Evolutionary conservation across 2,329 filamentous ascomycete genomes (phyloP), one percentile per base, ranked within the genome.

Genomic region (Falciphora oryzae): DNA sequence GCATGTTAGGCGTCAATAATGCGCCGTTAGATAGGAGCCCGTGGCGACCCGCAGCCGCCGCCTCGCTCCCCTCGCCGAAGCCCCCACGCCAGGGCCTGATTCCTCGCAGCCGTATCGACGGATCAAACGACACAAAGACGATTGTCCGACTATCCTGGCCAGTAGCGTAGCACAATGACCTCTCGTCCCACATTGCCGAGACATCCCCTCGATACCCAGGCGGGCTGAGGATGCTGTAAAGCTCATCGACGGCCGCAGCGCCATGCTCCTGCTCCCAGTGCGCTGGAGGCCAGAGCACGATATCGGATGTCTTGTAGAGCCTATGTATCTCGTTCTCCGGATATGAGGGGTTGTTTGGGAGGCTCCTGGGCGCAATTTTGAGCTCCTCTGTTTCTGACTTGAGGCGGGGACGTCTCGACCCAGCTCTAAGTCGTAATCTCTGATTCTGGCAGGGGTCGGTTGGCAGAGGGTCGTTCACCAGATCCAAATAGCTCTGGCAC

Each of bases 401-500:
- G 5, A 50, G 18, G 56, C 62, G 74, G 10, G 74, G 68, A 22
- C 72, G 75, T 57, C 83, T 76, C 35, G 79, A 77, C 3, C 81
- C 80, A 8, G 72, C 72, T 4, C 73, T 70, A 13, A 83, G 75
- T 31, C 83, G 78, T 5, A 90, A 74, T 5, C 81, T 79, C 16
- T 85, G 73, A 25, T 76, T 66, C 8, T 38, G 57, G 62, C 75
- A 75, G 4, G 72, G 66, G n/a, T 73, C 68, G 3, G 68, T 65
- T 1, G 71, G 67, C 38, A 72, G 61, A 3, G 80, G 74, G 66
- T 84, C 80, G 66, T 87, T 79, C 7, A 88, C 81, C 0, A 90
- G 71, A 68, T 90, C 87, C 6, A 89, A 64, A 69, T 85, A 89
- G 0, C 85, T 79, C 28, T 77, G 78, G 66, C 80, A 81, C 2